Percentiles rank a stretch among this genome's conserved stretches.
phyloP scores from a whole-genome alignment of 2,329 filamentous ascomycete genomes.

The Pseudogymnoascus sp. region DNA sequence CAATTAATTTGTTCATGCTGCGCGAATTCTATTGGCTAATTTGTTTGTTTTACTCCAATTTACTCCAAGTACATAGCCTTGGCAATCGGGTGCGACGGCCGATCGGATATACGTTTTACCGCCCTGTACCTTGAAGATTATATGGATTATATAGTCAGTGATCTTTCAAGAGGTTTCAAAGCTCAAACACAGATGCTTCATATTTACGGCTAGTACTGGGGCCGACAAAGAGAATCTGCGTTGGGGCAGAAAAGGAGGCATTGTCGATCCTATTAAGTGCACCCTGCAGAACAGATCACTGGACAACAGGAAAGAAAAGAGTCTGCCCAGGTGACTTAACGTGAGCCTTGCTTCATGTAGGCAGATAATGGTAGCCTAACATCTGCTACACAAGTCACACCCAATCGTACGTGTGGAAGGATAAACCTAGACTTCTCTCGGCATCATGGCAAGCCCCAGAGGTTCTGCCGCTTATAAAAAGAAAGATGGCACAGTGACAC shows the following conservation, averaged over 20 bases:
- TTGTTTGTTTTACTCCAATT: constrained; percentile 4
- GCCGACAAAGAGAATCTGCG: neutral
- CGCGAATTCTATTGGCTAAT: neutral
- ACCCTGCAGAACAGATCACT: neutral
- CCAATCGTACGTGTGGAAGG: neutral
- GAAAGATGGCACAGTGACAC: constrained; percentile 77
- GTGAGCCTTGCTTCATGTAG: constrained; percentile 7
- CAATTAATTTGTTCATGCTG: neutral
- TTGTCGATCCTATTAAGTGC: neutral
- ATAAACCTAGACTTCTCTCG: constrained; percentile 12
- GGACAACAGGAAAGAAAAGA: neutral
- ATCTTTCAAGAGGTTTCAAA: neutral
- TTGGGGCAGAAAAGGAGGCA: neutral
- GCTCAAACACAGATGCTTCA: constrained; percentile 9
- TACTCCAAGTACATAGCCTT: constrained; percentile 11
- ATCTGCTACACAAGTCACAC: constrained; percentile 6
- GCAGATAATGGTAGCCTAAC: neutral
- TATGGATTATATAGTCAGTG: constrained; percentile 5
- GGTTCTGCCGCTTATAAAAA: constrained; percentile 84
- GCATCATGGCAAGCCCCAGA: constrained; percentile 50
- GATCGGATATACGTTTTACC: constrained; percentile 8
- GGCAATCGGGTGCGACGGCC: constrained; percentile 6
- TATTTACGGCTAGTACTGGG: neutral
- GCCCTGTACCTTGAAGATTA: constrained; percentile 5
- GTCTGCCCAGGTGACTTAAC: neutral